These are phyloP conservation scores for Anastatica hierochuntica DNA, from an alignment of 345 rosid genomes.

Conservation along the genomic window DNA sequence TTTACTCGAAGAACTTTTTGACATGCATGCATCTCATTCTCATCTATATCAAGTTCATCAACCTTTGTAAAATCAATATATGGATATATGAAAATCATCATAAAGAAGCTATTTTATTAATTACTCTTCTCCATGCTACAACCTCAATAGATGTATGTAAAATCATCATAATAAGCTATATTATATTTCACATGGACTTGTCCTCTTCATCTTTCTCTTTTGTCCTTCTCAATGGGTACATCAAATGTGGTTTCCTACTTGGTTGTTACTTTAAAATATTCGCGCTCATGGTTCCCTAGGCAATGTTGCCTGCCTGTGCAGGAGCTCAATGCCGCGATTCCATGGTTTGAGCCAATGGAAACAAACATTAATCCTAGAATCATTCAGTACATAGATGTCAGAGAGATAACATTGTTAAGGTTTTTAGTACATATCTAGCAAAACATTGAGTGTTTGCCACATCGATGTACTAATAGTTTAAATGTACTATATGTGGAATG, in stretches of 20 bases:
- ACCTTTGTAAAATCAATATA: constrained; percentile 11
- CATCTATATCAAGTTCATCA: constrained; percentile 5
- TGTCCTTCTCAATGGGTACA: constrained; percentile 45
- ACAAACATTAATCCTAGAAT: constrained; percentile 32
- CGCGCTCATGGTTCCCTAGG: constrained; percentile 29
- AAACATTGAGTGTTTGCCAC: constrained; percentile 19
- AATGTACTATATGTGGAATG: constrained; percentile 10
- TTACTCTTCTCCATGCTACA: constrained; percentile 20
- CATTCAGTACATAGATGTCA: constrained; percentile 19
- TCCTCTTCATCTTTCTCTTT: constrained; percentile 26
- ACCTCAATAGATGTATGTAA: background rate
- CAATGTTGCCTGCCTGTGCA: constrained; percentile 18
- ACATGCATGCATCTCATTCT: constrained; percentile 12
- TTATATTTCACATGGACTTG: constrained; percentile 38
- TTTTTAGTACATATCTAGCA: constrained; percentile 10
- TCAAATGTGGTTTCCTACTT: constrained; percentile 20
- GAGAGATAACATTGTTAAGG: constrained; percentile 28
- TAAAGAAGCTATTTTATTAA: constrained; percentile 20
- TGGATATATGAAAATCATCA: background rate
- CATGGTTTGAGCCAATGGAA: constrained; percentile 13
- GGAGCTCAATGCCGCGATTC: constrained; percentile 32
- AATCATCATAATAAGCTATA: constrained; percentile 21
- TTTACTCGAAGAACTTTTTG: background rate
- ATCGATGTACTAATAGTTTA: constrained; percentile 19
- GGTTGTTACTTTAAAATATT: constrained; percentile 28